Conservation (phyloP, 1,284 basidiomycete species). For the Coniferiporia sulphurascens region DNA sequence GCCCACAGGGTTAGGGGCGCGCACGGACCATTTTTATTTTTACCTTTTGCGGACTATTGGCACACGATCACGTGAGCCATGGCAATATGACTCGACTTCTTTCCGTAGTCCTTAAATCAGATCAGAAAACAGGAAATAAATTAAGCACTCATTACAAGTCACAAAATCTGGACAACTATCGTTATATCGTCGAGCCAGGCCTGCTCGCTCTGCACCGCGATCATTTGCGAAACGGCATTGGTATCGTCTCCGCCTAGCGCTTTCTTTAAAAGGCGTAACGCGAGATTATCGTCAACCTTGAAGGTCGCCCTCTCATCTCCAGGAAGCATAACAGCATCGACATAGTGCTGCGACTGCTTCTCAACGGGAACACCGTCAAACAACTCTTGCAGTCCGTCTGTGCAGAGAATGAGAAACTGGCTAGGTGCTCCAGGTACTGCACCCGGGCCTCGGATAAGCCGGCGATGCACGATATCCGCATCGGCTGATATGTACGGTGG, state of each 20-base stretch:
- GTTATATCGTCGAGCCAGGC: conserved; percentile 30
- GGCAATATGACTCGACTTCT: no score
- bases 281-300: conserved; percentile 21
- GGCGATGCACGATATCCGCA: conserved; percentile 27
- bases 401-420: conserved; percentile 41
- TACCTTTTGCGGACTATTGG: no score
- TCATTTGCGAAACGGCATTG: conserved; percentile 22
- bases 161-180: conserved; percentile 25
- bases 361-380: conserved; percentile 36
- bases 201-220: conserved; percentile 24
- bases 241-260: conserved; percentile 26
- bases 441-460: conserved; percentile 9
- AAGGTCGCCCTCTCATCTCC: conserved; percentile 7
- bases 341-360: conserved; percentile 20
- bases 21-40: no score
- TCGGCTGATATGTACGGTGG: conserved; percentile 30
- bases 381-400: conserved; percentile 54
- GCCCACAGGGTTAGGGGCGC: no score
- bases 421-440: conserved; percentile 21
- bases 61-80: no score
- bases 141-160: background rate
- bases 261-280: conserved; percentile 26
- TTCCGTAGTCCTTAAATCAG: no score
- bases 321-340: conserved; percentile 5
- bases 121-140: no score